phyloP scores from a whole-genome alignment of 352 stramenopile genomes.

The Globisporangium nodosum region DNA sequence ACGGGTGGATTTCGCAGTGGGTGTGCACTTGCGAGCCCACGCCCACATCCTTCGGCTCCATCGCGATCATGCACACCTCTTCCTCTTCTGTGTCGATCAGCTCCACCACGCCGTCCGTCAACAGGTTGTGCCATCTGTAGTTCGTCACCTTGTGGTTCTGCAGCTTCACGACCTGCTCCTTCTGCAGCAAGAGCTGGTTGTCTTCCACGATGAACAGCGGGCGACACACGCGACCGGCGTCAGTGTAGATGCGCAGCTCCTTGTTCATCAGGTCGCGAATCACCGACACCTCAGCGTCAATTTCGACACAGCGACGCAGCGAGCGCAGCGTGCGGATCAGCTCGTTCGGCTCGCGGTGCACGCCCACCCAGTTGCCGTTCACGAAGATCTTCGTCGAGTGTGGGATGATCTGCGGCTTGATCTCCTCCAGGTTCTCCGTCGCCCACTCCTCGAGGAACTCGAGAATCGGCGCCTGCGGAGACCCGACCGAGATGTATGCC shows the following conservation, averaged over 20 bases:
- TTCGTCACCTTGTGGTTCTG: constrained; percentile 88
- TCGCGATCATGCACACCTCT: constrained; percentile 99
- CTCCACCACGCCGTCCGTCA: constrained; percentile 95
- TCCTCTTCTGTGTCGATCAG: constrained; percentile 99
- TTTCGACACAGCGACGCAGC: constrained; percentile 95
- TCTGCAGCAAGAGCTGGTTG: constrained; percentile 94
- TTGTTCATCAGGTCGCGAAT: constrained; percentile 98
- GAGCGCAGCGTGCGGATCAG: constrained; percentile 94
- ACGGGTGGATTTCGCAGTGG: constrained; percentile 99
- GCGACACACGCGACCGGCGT: constrained; percentile 97
- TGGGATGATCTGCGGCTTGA: constrained; percentile 96
- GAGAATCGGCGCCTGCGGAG: constrained; percentile 93
- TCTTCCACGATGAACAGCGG: constrained; percentile 98
- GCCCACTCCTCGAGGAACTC: constrained; percentile 98
- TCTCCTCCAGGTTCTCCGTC: constrained; percentile 97
- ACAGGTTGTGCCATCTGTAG: constrained; percentile 83
- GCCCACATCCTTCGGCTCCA: constrained; percentile 94
- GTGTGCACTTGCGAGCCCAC: constrained; percentile 95
- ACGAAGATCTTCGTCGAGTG: constrained; percentile 99
- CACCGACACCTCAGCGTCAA: constrained; percentile 98
- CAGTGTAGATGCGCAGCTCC: constrained; percentile 99
- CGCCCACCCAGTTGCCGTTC: constrained; percentile 99
- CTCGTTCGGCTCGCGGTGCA: constrained; percentile 97
- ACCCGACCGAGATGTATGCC: constrained; percentile 96
- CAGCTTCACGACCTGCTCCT: constrained; percentile 96